Conservation (phyloP, 192 early-diverging fungal species). For the Lobulomyces angularis region DNA sequence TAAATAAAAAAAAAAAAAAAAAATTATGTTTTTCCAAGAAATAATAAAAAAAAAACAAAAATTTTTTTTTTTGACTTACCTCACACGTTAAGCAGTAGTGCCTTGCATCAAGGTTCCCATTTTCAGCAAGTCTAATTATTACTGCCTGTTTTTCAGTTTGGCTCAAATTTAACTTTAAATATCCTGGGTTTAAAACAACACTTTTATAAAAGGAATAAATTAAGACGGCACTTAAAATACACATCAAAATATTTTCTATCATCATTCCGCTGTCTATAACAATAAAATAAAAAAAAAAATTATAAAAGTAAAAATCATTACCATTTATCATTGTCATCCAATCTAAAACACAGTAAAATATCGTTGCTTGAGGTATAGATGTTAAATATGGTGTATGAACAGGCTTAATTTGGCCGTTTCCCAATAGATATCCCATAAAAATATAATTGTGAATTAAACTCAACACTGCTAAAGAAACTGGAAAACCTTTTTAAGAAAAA, state of each 20-base stretch:
- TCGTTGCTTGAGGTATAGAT: constrained; percentile 74
- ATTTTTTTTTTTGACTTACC: constrained; percentile 19
- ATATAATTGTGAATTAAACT: constrained; percentile 47
- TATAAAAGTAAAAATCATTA: constrained; percentile 8
- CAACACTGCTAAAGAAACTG: constrained; percentile 64
- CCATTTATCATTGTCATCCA: constrained; percentile 46
- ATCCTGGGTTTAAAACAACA: constrained; percentile 66
- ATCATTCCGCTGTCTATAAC: not conserved
- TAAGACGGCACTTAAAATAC: not conserved
- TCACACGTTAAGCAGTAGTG: constrained; percentile 81
- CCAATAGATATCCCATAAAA: constrained; percentile 46
- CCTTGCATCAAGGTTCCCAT: constrained; percentile 54
- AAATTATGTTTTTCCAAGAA: not conserved
- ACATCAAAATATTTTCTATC: not conserved
- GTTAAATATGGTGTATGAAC: constrained; percentile 71
- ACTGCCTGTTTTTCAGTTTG: constrained; percentile 26
- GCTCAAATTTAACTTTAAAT: constrained; percentile 37
- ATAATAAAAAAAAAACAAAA: constrained; percentile 3
- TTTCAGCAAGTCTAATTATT: constrained; percentile 54
- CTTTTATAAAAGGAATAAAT: constrained; percentile 69
- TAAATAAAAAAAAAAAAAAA: not conserved
- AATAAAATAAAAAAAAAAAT: constrained; percentile 5
- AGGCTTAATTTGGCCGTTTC: constrained; percentile 23
- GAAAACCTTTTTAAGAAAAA: constrained; percentile 42
- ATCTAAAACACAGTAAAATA: constrained; percentile 53